Evolutionary conservation across 345 rosid genomes (phyloP).

Genomic region (Pugionium dolabratum): DNA sequence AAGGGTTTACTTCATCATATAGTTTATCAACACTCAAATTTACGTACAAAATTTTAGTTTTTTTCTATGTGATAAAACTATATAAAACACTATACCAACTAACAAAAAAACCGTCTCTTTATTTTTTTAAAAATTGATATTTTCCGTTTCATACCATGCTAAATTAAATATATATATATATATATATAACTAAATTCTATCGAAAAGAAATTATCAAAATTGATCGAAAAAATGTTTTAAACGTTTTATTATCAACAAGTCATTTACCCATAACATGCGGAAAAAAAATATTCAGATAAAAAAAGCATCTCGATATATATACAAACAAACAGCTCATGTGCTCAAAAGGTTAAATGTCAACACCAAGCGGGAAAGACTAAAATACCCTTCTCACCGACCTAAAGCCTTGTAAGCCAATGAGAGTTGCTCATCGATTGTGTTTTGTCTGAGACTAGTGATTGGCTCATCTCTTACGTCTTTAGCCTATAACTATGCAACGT

Average conservation of each 20-base stretch:
- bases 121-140: too few relatives aligned
- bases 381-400: constrained; percentile 33
- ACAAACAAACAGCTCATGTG: constrained; percentile 43
- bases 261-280: background rate
- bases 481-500: constrained; percentile 35
- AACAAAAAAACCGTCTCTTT: too few relatives aligned
- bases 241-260: background rate
- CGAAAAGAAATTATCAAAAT: too few relatives aligned
- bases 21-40: too few relatives aligned
- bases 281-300: too few relatives aligned
- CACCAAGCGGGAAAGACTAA: background rate
- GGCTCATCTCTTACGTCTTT: constrained; percentile 16
- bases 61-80: too few relatives aligned
- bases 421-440: constrained; percentile 38
- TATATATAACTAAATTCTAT: too few relatives aligned
- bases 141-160: too few relatives aligned
- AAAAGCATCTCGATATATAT: constrained; percentile 26
- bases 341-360: constrained; percentile 40
- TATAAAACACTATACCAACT: too few relatives aligned
- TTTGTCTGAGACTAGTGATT: constrained; percentile 31
- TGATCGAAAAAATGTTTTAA: background rate
- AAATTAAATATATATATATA: too few relatives aligned
- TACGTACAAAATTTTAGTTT: too few relatives aligned
- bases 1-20: too few relatives aligned
- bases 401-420: constrained; percentile 27